Evolutionary conservation across 768 basidiomycete species (phyloP), one percentile per base, ranked within the genome.

Genomic region (Suillus sp.): DNA sequence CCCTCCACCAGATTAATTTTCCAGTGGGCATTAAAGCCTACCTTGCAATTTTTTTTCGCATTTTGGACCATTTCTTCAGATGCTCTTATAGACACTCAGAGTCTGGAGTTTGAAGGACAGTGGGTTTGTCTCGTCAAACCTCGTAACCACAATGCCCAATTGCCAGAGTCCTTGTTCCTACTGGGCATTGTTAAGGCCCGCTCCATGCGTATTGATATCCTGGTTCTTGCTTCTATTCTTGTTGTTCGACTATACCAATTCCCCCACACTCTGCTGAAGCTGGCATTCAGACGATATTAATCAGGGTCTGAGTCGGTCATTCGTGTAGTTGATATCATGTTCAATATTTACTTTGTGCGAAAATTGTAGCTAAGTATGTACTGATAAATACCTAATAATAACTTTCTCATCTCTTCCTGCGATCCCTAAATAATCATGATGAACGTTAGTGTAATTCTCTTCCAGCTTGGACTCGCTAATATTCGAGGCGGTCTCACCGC

Each of bases 1-100:
- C 51, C 61, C 54, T 18, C 61, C 45, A 16, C 60, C 60, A n/a
- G 20, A 51, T 27, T 64, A 62, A 47, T 35, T 38, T 16, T 60
- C 22, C 11, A 48, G 35, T 45, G n/a, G 22, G 13, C 53, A 22
- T 35, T 10, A 22, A 32, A 20, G 32, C 32, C 51, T 53, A n/a
- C 32, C 20, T 20, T n/a, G 51, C 43, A 53, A n/a, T 16, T 38
- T 38, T 20, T 32, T 32, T 11, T 27, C 32, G 10, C 10, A 53
- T 30, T 32, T 54, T 47, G 32, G 53, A 54, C 45, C 34, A 18
- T 53, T 53, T 30, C 32, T 53, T 60, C 22, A 2, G 25, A 48
- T 25, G 47, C 47, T 48, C 22, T 25, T 5, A 25, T 48, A 25
- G 2, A 14, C 7, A 48, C 13, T 10, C 11, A n/a, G 43, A 45